phyloP scores from a whole-genome alignment of 306 rosid genomes.

The Lathyrus aphaca region DNA sequence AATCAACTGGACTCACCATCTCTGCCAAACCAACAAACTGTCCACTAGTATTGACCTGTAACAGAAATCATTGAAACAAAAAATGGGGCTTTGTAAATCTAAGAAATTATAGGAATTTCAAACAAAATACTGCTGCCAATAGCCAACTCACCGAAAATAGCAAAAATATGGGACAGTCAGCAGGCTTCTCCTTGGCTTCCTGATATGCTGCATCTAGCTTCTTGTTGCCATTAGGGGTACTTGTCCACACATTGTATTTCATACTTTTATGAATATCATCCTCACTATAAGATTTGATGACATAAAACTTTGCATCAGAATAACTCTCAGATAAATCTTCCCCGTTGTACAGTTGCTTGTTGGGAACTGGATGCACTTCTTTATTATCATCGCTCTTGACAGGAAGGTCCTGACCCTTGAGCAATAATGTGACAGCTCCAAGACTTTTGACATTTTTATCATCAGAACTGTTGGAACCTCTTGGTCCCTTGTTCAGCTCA shows the following conservation, averaged over 20 bases:
- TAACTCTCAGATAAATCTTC: constrained; percentile 43
- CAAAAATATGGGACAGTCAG: constrained; percentile 54
- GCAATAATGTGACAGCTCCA: constrained; percentile 43
- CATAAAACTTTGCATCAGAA: constrained; percentile 53
- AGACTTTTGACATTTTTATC: constrained; percentile 32
- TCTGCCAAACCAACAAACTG: constrained; percentile 64
- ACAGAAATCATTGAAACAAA: not conserved
- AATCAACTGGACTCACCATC: constrained; percentile 58
- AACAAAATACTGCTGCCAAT: constrained; percentile 1
- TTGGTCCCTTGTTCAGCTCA: constrained; percentile 60
- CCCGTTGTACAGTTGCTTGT: constrained; percentile 46
- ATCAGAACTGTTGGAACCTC: constrained; percentile 45
- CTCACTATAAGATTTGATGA: constrained; percentile 60
- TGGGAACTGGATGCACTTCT: constrained; percentile 39
- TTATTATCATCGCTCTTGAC: constrained; percentile 35
- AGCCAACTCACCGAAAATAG: constrained; percentile 53
- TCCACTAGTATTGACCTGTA: constrained; percentile 60
- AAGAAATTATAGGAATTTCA: constrained; percentile 3
- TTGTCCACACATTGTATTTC: constrained; percentile 58
- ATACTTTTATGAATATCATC: constrained; percentile 63
- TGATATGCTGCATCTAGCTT: constrained; percentile 52
- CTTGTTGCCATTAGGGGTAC: constrained; percentile 58
- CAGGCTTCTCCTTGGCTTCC: constrained; percentile 52
- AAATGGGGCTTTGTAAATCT: constrained; percentile 6
- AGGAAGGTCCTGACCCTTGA: constrained; percentile 49